Base-by-base conservation (phyloP, 257 asterid species). In the Cruciata laevipes region DNA sequence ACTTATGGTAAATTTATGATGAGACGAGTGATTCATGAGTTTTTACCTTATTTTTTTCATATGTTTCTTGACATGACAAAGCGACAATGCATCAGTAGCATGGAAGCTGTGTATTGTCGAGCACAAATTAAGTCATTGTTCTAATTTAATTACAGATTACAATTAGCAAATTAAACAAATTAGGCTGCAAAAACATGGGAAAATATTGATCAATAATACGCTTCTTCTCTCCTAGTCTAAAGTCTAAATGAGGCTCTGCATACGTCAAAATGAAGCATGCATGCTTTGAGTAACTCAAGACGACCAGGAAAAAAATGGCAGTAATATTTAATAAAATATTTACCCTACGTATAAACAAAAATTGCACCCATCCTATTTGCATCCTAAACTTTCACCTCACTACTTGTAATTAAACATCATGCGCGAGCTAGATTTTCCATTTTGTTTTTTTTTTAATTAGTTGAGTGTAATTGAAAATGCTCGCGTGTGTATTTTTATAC, bases 261-360 rank as follows among this genome's bases (percentile, higher is more conserved):
- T 80, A 74, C 77, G 79, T 74, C 70, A 72, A 67, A 38, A 51
- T 37, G 75, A 75, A 74, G 83, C 79, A 78, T 74, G 83, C 77
- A 69, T 58, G 27, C 14, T 42, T 44, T 63, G 74, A 76, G 80
- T 24, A 32, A 70, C 44, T 76, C 84, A 84, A 80, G 86, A 81
- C 40, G 38, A 55, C 35, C 30, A 24, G 52, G 47, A 53, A 27
- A 10, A 31, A 27, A 32, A 7, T 32, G 20, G 52, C 57, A 59
- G 47, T 62, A 64, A 47, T 14, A 3, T 4, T 47, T 47, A 47
- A 32, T 47, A 20, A 64, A 23, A 37, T 37, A 31, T 65, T 27
- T 33, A n/a, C 24, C n/a, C 70, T 11, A 67, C 9, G n/a, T n/a
- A 7, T n/a, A 61, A 61, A 64, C 30, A 27, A 40, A 65, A 53